Conservation (phyloP, 768 basidiomycete genomes). For the Paxillus ammoniavirescens region DNA sequence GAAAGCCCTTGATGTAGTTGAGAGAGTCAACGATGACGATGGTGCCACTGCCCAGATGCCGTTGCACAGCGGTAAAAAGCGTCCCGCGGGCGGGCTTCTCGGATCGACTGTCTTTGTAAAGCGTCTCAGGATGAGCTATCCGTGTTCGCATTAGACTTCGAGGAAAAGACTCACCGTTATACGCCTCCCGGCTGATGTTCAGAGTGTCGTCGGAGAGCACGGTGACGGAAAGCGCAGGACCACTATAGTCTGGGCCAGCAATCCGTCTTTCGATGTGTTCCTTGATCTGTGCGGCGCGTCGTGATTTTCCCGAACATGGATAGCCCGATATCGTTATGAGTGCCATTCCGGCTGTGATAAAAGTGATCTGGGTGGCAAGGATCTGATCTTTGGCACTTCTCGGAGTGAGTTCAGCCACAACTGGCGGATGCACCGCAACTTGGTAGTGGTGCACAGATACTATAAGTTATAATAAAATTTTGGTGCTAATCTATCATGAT, state of each 20-base stretch:
- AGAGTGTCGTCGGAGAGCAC: conserved; percentile 76
- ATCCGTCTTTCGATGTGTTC: conserved; percentile 54
- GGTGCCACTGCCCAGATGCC: conserved; percentile 66
- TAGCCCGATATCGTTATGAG: conserved; percentile 86
- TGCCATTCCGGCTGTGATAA: conserved; percentile 59
- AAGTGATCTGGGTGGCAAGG: too few species aligned
- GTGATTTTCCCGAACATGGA: conserved; percentile 85
- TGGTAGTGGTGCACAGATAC: too few species aligned
- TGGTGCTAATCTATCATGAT: too few species aligned
- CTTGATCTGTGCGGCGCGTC: conserved; percentile 64
- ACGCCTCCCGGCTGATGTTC: conserved; percentile 60
- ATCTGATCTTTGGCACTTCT: too few species aligned
- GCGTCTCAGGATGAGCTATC: background rate
- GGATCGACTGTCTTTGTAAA: conserved; percentile 57
- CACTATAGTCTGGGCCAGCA: conserved; percentile 47
- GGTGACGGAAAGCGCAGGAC: conserved; percentile 42
- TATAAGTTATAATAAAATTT: too few species aligned
- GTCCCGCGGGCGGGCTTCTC: conserved; percentile 89
- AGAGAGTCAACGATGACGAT: conserved; percentile 88
- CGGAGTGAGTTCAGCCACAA: too few species aligned
- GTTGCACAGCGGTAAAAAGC: conserved; percentile 79
- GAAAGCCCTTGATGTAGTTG: conserved; percentile 98
- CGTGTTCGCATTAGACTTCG: background rate
- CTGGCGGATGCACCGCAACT: too few species aligned
- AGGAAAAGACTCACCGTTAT: conserved; percentile 57